Evolutionary conservation across 352 stramenopile genomes (phyloP).

Genomic region (Globisporangium solare): DNA sequence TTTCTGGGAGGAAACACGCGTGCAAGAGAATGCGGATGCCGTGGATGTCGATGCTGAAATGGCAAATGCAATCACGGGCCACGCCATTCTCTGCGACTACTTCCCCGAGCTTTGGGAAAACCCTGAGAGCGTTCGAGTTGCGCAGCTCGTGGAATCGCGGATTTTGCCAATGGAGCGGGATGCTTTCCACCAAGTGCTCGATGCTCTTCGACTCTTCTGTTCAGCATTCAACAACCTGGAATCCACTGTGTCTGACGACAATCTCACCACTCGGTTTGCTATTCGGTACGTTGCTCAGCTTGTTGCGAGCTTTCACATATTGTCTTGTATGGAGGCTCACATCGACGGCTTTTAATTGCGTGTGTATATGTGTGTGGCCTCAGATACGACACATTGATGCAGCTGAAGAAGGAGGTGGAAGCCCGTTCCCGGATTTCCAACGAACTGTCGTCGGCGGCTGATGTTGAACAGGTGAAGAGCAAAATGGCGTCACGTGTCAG

Average conservation of each 20-base stretch:
- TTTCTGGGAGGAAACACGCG: slow-evolving; percentile 41
- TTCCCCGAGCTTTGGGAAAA: slow-evolving; percentile 27
- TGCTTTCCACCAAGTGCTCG: slow-evolving; percentile 49
- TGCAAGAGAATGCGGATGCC: slow-evolving; percentile 11
- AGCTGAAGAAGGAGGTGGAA: slow-evolving; percentile 47
- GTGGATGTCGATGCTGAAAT: slow-evolving; percentile 27
- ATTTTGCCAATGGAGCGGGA: slow-evolving; percentile 45
- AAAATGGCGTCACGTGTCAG: slow-evolving; percentile 45
- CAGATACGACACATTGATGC: slow-evolving; percentile 29
- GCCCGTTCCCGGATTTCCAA: slow-evolving; percentile 7
- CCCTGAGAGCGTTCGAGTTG: background rate
- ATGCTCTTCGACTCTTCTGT: slow-evolving; percentile 30
- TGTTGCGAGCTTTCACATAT: too few relatives aligned
- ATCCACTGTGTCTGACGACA: slow-evolving; percentile 7
- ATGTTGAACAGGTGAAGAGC: slow-evolving; percentile 25
- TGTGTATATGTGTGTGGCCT: slow-evolving; percentile 4
- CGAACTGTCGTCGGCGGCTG: background rate
- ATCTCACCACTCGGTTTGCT: slow-evolving; percentile 16
- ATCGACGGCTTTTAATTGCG: slow-evolving; percentile 7
- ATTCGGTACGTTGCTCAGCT: slow-evolving; percentile 26
- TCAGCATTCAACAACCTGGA: slow-evolving; percentile 26
- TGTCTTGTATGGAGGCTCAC: background rate
- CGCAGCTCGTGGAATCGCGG: slow-evolving; percentile 21
- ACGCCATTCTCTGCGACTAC: slow-evolving; percentile 38
- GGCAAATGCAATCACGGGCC: slow-evolving; percentile 28